These are phyloP conservation scores for Aureobasidium lini DNA, from an alignment of 2,329 filamentous ascomycete species.

Conservation along the genomic window DNA sequence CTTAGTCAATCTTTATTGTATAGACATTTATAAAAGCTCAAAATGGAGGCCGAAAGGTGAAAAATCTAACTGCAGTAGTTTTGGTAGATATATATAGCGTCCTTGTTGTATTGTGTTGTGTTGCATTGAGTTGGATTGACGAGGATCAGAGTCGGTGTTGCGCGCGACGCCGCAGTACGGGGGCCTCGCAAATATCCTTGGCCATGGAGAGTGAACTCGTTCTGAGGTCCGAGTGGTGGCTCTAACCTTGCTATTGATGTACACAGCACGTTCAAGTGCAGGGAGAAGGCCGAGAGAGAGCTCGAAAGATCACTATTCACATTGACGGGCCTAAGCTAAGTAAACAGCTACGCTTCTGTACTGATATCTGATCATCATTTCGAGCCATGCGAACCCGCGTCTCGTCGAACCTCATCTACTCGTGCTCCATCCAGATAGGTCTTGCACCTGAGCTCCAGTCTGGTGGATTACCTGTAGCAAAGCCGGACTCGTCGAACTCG, in stretches of 20 bases:
- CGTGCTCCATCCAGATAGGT: neutral
- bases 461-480: neutral
- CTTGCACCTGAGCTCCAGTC: neutral
- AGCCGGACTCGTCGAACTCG: neutral
- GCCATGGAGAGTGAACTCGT: too few relatives aligned
- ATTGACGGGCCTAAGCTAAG: neutral
- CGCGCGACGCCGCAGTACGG: too few relatives aligned
- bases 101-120: too few relatives aligned
- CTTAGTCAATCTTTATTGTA: too few relatives aligned
- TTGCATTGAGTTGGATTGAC: too few relatives aligned
- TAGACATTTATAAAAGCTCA: too few relatives aligned
- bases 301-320: neutral
- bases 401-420: neutral
- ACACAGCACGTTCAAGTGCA: neutral
- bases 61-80: too few relatives aligned
- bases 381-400: neutral
- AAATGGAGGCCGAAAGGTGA: too few relatives aligned
- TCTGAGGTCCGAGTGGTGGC: too few relatives aligned
- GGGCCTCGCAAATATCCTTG: too few relatives aligned
- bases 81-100: too few relatives aligned
- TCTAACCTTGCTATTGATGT: neutral
- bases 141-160: too few relatives aligned
- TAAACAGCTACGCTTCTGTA: neutral
- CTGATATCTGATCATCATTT: neutral
- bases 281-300: neutral